Conservation (phyloP, 208 protist genomes). For the Wallacemonas sp. region DNA sequence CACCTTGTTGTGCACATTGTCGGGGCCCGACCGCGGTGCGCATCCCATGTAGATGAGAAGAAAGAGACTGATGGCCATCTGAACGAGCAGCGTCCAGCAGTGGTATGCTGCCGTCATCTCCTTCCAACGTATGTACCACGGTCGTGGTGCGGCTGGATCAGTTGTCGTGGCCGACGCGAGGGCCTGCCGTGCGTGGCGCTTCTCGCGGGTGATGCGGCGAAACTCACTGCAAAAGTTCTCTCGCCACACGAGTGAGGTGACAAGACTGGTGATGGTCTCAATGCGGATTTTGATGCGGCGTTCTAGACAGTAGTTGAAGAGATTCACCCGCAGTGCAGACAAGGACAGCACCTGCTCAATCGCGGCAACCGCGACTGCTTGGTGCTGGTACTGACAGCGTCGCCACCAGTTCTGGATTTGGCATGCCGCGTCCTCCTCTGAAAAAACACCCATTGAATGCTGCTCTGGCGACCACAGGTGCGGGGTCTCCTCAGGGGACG, state of each 20-base stretch:
- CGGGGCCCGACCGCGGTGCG: constrained; percentile 27
- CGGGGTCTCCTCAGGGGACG: neutral
- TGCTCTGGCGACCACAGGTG: neutral
- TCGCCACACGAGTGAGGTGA: constrained; percentile 71
- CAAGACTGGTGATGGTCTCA: constrained; percentile 31
- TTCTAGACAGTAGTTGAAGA: constrained; percentile 26
- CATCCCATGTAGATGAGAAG: constrained; percentile 67
- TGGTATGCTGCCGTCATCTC: constrained; percentile 16
- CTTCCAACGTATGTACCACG: constrained; percentile 19
- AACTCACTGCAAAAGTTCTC: constrained; percentile 80
- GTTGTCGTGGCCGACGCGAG: neutral
- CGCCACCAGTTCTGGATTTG: constrained; percentile 10
- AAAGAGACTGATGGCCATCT: constrained; percentile 48
- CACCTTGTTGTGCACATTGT: constrained; percentile 38
- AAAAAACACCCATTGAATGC: neutral
- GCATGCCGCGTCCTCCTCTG: neutral
- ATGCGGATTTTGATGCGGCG: constrained; percentile 16
- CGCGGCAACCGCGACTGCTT: neutral
- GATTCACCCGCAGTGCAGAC: neutral
- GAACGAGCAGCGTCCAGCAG: constrained; percentile 39
- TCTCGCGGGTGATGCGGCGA: constrained; percentile 31
- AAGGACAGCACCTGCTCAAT: neutral
- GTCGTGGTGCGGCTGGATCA: constrained; percentile 10
- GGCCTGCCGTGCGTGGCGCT: constrained; percentile 8
- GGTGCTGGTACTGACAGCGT: neutral